Evolutionary conservation across 163 green algal species (phyloP).

Genomic region (Volvox carteri): DNA sequence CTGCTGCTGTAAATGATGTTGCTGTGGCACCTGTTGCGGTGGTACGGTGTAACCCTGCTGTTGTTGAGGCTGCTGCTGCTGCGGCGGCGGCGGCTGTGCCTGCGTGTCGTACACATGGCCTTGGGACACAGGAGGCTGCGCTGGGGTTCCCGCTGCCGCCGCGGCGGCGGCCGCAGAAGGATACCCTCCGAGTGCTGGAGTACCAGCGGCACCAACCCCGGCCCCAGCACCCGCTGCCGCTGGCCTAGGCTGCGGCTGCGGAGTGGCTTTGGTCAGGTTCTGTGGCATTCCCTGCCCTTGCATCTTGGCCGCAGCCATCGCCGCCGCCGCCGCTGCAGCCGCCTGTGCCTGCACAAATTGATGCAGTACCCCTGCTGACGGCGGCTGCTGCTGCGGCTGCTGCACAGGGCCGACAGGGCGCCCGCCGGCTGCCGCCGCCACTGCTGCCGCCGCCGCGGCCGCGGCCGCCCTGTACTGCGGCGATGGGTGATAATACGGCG

Average conservation of each 20-base stretch:
- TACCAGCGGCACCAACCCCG: too few relatives aligned
- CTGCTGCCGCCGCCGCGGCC: not conserved
- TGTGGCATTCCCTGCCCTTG: not conserved
- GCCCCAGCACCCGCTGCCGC: too few relatives aligned
- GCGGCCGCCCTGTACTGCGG: conserved; percentile 8
- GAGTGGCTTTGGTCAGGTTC: not conserved
- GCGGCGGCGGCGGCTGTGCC: conserved; percentile 4
- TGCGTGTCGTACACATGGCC: conserved; percentile 12
- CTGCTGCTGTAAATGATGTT: conserved; percentile 24
- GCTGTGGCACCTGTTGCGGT: not conserved
- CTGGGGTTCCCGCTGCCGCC: too few relatives aligned
- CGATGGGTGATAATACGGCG: conserved; percentile 25
- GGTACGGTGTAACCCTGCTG: not conserved
- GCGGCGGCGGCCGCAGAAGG: not conserved
- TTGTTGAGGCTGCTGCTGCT: conserved; percentile 21
- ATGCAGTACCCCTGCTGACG: not conserved
- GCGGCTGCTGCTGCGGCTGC: not conserved
- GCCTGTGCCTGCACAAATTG: not conserved
- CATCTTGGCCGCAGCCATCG: not conserved
- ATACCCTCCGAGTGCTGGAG: not conserved
- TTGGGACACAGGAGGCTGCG: too few relatives aligned
- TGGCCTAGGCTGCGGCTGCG: not conserved
- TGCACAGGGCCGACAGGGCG: too few relatives aligned
- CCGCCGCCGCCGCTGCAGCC: not conserved
- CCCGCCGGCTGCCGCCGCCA: not conserved